A percentile compares a stretch with the other conserved stretches of the same genome.
phyloP scores from a whole-genome alignment of 306 rosid genomes.

The Gastrolobium villosum region DNA sequence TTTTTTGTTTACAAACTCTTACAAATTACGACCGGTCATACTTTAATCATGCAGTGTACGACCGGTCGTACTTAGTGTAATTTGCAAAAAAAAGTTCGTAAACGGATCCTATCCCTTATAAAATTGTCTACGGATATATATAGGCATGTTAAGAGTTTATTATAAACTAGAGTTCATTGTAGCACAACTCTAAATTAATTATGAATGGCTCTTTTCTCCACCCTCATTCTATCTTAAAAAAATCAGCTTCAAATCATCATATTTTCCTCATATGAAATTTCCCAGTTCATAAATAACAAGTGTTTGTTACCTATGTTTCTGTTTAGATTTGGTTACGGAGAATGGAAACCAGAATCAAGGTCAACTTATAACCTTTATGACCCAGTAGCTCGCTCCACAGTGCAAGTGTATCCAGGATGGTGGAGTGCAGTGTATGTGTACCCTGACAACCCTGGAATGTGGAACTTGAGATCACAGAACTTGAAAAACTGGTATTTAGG shows the following conservation, averaged over 20 bases:
- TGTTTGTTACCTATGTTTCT: not conserved
- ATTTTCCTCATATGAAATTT: not conserved
- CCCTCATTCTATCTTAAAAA: not conserved
- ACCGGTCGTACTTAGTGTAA: too few relatives aligned
- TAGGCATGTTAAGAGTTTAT: not conserved
- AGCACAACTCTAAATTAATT: not conserved
- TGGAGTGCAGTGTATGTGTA: constrained; percentile 88
- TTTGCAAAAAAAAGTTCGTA: too few relatives aligned
- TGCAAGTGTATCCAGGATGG: constrained; percentile 72
- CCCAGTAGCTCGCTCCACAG: constrained; percentile 66
- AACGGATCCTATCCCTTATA: too few relatives aligned
- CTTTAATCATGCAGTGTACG: too few relatives aligned
- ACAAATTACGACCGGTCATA: too few relatives aligned
- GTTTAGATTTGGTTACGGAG: constrained; percentile 61
- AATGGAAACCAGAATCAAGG: constrained; percentile 53
- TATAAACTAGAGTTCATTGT: not conserved
- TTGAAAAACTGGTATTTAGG: constrained; percentile 77
- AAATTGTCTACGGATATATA: not conserved
- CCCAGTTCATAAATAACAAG: not conserved
- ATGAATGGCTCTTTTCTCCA: not conserved
- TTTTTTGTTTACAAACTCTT: too few relatives aligned
- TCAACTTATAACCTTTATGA: constrained; percentile 61
- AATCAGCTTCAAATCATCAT: not conserved
- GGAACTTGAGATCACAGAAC: constrained; percentile 85
- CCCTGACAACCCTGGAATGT: constrained; percentile 92